Evolutionary conservation across 1,284 basidiomycete species (phyloP).

Genomic region (Ustilago sp.): DNA sequence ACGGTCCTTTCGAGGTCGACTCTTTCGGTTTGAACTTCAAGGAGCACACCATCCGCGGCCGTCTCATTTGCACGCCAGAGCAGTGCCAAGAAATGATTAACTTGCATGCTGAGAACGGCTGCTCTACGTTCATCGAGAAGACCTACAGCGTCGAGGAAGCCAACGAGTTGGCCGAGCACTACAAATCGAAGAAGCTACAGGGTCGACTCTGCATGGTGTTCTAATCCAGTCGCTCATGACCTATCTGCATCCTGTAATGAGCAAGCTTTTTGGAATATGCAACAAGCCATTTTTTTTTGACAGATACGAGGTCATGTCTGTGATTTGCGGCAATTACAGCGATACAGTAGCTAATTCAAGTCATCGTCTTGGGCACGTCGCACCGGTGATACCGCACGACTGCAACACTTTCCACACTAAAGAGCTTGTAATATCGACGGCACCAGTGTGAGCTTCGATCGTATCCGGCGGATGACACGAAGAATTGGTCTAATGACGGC

Average conservation of each 20-base stretch:
- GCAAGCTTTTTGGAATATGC: background rate
- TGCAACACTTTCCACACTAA: background rate
- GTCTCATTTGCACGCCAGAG: constrained; percentile 61
- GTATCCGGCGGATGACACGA: background rate
- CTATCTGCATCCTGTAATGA: background rate
- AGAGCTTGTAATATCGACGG: background rate
- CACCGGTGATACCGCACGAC: background rate
- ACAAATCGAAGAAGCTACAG: constrained; percentile 49
- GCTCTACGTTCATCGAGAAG: constrained; percentile 59
- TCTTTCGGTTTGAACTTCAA: constrained; percentile 61
- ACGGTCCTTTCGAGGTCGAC: constrained; percentile 57
- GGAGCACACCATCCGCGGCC: constrained; percentile 61
- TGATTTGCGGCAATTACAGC: no score
- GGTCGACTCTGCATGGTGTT: constrained; percentile 60
- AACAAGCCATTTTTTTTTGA: background rate
- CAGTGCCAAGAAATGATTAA: constrained; percentile 62
- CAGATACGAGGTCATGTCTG: background rate
- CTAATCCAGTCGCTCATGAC: constrained; percentile 1
- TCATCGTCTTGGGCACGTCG: background rate
- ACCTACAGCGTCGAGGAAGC: constrained; percentile 60
- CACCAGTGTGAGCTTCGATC: background rate
- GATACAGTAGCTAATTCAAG: background rate
- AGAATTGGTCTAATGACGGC: background rate
- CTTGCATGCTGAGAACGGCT: constrained; percentile 50
- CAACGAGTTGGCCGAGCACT: constrained; percentile 57